These are phyloP conservation scores for Leccinellum albellum DNA, from an alignment of 768 basidiomycete genomes.

Conservation along the genomic window DNA sequence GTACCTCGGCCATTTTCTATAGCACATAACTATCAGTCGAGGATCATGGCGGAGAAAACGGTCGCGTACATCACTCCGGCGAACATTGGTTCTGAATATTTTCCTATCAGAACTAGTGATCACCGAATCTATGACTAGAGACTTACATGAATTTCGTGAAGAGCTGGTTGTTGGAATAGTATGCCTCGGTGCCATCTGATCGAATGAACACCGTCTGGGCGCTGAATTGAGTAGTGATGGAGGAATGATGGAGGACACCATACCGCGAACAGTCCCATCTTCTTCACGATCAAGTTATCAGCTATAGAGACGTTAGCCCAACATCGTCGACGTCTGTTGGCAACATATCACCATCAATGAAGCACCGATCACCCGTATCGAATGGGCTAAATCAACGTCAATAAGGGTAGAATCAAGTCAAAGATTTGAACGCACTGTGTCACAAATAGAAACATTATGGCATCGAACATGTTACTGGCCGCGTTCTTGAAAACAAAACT, in stretches of 20 bases:
- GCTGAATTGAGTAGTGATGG: background rate
- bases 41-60: background rate
- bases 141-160: conserved; percentile 72
- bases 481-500: conserved; percentile 81
- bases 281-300: conserved; percentile 73
- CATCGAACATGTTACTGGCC: conserved; percentile 69
- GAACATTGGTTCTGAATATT: conserved; percentile 56
- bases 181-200: conserved; percentile 71
- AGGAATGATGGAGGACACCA: conserved; percentile 11
- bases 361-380: conserved; percentile 79
- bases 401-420: background rate
- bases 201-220: conserved; percentile 64
- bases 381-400: conserved; percentile 49
- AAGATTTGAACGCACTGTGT: conserved; percentile 59
- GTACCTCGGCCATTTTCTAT: conserved; percentile 63
- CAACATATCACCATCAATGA: conserved; percentile 53
- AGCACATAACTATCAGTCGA: conserved; percentile 8
- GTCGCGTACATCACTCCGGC: conserved; percentile 58
- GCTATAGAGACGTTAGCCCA: conserved; percentile 33
- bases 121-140: background rate
- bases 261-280: conserved; percentile 75
- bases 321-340: background rate
- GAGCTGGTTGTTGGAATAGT: conserved; percentile 77
- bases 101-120: background rate
- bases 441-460: conserved; percentile 80